These are phyloP conservation scores for Pseudonectria foliicola DNA, from an alignment of 2,329 filamentous ascomycete species.

Conservation along the genomic window DNA sequence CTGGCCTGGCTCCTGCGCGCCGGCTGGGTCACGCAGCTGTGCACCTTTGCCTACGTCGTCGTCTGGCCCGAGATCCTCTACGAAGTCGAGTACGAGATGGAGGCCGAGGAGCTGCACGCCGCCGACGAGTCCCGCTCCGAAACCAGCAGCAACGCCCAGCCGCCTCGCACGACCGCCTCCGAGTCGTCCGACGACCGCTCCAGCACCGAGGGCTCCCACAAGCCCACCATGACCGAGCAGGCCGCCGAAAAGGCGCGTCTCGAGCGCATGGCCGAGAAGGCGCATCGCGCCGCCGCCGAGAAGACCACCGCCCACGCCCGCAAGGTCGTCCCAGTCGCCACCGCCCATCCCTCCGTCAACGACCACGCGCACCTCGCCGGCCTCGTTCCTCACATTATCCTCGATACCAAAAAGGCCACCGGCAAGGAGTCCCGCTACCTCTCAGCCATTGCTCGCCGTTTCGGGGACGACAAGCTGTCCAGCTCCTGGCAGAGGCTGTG, in stretches of 20 bases:
- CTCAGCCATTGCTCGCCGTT: constrained; percentile 48
- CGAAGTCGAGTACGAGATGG: constrained; percentile 66
- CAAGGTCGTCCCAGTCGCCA: constrained; percentile 40
- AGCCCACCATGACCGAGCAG: constrained; percentile 43
- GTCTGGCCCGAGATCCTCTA: constrained; percentile 77
- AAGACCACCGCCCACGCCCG: constrained; percentile 49
- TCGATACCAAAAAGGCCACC: constrained; percentile 71
- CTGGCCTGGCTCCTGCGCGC: constrained; percentile 88
- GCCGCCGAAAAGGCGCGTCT: constrained; percentile 56
- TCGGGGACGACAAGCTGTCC: constrained; percentile 50
- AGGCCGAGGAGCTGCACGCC: constrained; percentile 53
- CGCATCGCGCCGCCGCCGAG: constrained; percentile 47
- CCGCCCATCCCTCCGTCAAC: constrained; percentile 50
- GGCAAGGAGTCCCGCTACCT: constrained; percentile 70
- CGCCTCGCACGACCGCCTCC: constrained; percentile 15
- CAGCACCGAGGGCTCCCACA: constrained; percentile 13
- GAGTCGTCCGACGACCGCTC: constrained; percentile 20
- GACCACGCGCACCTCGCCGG: constrained; percentile 49
- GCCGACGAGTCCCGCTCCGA: constrained; percentile 19
- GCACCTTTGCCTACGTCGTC: constrained; percentile 84
- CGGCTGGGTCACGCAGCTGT: constrained; percentile 89
- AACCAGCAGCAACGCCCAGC: constrained; percentile 7
- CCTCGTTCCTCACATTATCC: constrained; percentile 60
- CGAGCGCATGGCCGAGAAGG: constrained; percentile 49
- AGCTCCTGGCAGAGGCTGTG: constrained; percentile 66